These are phyloP conservation scores for Taiozyma sp. DNA, from an alignment of 1,139 yeast genomes.

Conservation along the genomic window DNA sequence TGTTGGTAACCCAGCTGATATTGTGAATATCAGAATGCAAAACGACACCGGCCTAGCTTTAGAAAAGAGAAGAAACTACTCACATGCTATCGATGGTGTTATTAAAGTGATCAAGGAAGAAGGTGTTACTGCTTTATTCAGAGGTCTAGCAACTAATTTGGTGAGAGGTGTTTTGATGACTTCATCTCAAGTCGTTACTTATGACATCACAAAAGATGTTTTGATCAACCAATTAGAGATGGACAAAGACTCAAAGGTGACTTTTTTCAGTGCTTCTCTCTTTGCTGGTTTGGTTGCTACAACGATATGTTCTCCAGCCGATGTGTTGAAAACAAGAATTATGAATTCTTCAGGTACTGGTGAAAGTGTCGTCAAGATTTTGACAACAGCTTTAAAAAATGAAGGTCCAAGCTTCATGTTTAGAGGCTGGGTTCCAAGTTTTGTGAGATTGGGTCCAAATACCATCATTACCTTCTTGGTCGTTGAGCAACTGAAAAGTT, in stretches of 20 bases:
- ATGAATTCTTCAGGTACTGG: slow-evolving; percentile 60
- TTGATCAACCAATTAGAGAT: slow-evolving; percentile 46
- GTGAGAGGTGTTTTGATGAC: slow-evolving; percentile 85
- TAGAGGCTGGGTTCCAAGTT: slow-evolving; percentile 89
- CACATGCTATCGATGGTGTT: slow-evolving; percentile 75
- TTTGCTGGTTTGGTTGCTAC: slow-evolving; percentile 85
- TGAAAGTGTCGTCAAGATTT: slow-evolving; percentile 44
- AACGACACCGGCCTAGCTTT: slow-evolving; percentile 70
- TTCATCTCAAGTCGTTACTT: slow-evolving; percentile 85
- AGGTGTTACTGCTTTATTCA: slow-evolving; percentile 52
- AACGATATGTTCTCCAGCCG: slow-evolving; percentile 89
- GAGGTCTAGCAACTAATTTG: slow-evolving; percentile 76
- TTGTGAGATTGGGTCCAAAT: slow-evolving; percentile 83
- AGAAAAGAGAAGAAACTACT: slow-evolving; percentile 65
- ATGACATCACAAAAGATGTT: slow-evolving; percentile 65
- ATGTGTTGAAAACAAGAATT: slow-evolving; percentile 82
- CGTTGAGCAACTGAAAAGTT: slow-evolving; percentile 67
- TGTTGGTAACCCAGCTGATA: slow-evolving; percentile 85
- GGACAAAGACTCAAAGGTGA: slow-evolving; percentile 57
- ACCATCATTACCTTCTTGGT: slow-evolving; percentile 82
- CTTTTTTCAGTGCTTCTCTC: slow-evolving; percentile 74
- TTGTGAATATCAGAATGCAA: slow-evolving; percentile 88
- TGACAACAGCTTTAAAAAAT: slow-evolving; percentile 48
- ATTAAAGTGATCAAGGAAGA: slow-evolving; percentile 56
- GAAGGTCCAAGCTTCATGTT: slow-evolving; percentile 81